phyloP scores from a whole-genome alignment of 768 basidiomycete species.

The Lactarius pseudohatsudake region DNA sequence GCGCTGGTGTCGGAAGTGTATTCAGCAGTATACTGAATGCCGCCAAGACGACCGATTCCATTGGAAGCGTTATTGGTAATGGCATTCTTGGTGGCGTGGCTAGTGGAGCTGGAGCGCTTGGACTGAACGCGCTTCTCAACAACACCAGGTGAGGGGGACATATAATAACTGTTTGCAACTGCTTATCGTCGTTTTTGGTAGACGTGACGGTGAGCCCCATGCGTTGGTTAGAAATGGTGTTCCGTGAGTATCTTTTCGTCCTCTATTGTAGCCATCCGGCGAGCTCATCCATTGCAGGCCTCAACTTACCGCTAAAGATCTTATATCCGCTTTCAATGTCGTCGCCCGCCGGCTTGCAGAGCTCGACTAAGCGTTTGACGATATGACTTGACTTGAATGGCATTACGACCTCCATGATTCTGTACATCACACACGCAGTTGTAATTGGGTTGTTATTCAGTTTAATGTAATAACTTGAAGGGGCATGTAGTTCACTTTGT shows the following conservation, averaged over 20 bases:
- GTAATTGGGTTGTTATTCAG: neutral
- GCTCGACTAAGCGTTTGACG: conserved; percentile 4
- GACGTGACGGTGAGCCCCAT: neutral
- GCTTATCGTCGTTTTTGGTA: neutral
- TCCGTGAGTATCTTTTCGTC: neutral
- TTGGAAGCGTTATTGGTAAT: neutral
- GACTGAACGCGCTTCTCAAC: neutral
- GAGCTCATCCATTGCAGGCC: neutral
- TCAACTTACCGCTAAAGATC: neutral
- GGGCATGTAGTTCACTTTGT: neutral
- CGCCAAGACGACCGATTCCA: neutral
- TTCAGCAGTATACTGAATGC: neutral
- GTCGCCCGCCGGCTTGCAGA: neutral
- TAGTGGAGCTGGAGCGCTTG: neutral
- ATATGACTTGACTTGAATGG: conserved; percentile 4
- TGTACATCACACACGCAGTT: neutral
- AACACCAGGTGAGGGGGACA: neutral
- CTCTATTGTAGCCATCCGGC: neutral
- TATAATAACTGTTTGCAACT: neutral
- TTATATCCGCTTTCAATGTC: neutral
- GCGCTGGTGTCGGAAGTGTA: no score
- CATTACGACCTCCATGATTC: neutral
- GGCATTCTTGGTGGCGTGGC: neutral
- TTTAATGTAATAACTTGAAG: neutral
- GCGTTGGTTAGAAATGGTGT: no score